Percentiles rank a stretch among this genome's conserved stretches.
These are phyloP conservation scores for Cubamyces sp. DNA, from an alignment of 768 basidiomycete genomes.

Conservation along the genomic window DNA sequence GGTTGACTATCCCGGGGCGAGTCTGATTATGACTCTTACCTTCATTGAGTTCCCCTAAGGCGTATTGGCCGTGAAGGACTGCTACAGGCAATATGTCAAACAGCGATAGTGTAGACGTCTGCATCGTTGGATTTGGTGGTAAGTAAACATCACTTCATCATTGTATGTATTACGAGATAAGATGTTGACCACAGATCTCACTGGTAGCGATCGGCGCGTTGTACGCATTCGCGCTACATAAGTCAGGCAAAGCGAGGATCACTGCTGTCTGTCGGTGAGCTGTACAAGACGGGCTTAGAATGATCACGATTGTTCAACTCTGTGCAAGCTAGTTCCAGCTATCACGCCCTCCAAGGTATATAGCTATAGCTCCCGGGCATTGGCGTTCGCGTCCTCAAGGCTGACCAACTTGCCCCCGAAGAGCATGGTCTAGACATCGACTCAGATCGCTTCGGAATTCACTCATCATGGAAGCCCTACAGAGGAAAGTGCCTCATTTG, in stretches of 20 bases:
- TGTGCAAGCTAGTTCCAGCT: constrained; percentile 27
- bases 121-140: constrained; percentile 33
- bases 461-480: constrained; percentile 29
- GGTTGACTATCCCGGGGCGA: neutral
- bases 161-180: neutral
- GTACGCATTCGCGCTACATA: constrained; percentile 35
- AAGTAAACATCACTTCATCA: neutral
- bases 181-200: neutral
- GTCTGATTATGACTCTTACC: neutral
- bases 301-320: neutral
- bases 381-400: neutral
- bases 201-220: constrained; percentile 36
- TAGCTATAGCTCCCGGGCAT: constrained; percentile 11
- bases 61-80: neutral
- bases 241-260: constrained; percentile 30
- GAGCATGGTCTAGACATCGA: constrained; percentile 31
- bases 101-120: constrained; percentile 17
- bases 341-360: constrained; percentile 24
- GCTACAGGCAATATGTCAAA: neutral
- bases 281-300: neutral
- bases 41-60: neutral
- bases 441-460: constrained; percentile 28
- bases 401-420: neutral
- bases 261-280: constrained; percentile 39
- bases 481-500: constrained; percentile 21